Base-by-base conservation (phyloP, 1,284 basidiomycete genomes). In the Cryptococcus amylolentus region DNA sequence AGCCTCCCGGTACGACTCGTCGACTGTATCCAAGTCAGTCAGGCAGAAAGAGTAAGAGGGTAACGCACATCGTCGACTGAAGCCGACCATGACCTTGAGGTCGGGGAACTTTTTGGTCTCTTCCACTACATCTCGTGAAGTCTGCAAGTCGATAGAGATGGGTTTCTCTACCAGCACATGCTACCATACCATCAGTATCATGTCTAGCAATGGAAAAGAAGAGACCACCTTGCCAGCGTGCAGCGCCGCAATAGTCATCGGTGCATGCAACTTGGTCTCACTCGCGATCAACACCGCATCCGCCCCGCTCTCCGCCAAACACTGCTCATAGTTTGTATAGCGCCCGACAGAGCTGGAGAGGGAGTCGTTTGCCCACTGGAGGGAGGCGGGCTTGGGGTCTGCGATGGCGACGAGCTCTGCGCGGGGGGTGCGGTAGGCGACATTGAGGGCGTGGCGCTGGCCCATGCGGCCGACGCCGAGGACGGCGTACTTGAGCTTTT, bases 101-200 rank as follows among this genome's bases (percentile, higher is more conserved):
- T 63, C 38, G 3, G 69, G 63, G 39, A 58, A 28, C 3, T 52
- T 46, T 27, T 64, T 54, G 2, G 59, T 62, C 13, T 55, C 64
- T n/a, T 59, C 62, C 4, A 72, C 61, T 3, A 74, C 68, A 3
- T 49, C 44, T 5, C 58, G 42, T 9, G 68, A 55, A 13, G 52
- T 56, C 28, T 64, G 61, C 12, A 69, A 39, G 49, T 71, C 68
- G n/a, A 71, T 58, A 0, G 67, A 61, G 47, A 74, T 70, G 20
- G 72, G 72, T 52, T 74, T 74, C 60, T 73, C 72, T 8, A 66
- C 48, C 8, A 74, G 57, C 5, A 72, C 65, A 51, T 74, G 70
- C 63, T 69, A 38, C 16, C 28, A 26, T 18, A 4, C 26, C n/a
- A 10, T 52, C 44, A 55, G 27, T 28, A 12, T 12, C 6, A 26